Percentiles rank a stretch among this genome's conserved stretches.
phyloP scores from a whole-genome alignment of 2,329 filamentous ascomycete species.

The Bipolaris sorokiniana region DNA sequence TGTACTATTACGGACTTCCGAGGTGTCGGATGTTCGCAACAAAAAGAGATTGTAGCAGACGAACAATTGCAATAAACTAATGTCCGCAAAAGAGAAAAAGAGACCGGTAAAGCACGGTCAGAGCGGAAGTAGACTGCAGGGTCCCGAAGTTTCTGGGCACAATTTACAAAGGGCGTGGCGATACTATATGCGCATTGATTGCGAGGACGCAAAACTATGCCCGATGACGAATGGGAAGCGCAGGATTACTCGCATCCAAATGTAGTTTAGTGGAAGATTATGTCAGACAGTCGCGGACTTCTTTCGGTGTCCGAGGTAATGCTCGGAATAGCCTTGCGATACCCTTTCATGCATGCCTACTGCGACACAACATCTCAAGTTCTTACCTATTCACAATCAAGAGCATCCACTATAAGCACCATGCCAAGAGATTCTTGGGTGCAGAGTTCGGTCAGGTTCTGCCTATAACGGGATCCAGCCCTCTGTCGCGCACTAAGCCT shows the following conservation, averaged over 20 bases:
- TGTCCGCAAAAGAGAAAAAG: background rate
- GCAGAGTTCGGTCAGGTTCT: background rate
- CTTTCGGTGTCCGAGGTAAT: background rate
- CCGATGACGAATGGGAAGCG: slow-evolving; percentile 17
- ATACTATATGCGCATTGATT: slow-evolving; percentile 6
- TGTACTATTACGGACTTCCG: slow-evolving; percentile 11
- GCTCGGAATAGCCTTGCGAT: background rate
- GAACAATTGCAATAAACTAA: background rate
- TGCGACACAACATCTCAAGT: background rate
- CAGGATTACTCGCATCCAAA: slow-evolving; percentile 17
- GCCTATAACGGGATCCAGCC: background rate
- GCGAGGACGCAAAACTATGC: slow-evolving; percentile 6
- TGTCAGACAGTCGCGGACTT: slow-evolving; percentile 2
- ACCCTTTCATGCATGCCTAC: background rate
- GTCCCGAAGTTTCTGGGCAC: background rate
- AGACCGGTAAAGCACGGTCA: background rate
- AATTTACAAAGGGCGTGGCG: slow-evolving; percentile 2
- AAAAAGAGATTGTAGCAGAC: background rate
- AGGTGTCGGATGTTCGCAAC: slow-evolving; percentile 13
- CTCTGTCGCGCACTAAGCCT: background rate
- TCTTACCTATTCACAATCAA: background rate
- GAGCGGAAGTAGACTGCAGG: background rate
- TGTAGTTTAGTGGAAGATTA: slow-evolving; percentile 3
- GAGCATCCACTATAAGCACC: background rate
- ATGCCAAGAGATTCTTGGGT: background rate